phyloP scores from a whole-genome alignment of 2,329 filamentous ascomycete species.

The Zymoseptoria passerinii region DNA sequence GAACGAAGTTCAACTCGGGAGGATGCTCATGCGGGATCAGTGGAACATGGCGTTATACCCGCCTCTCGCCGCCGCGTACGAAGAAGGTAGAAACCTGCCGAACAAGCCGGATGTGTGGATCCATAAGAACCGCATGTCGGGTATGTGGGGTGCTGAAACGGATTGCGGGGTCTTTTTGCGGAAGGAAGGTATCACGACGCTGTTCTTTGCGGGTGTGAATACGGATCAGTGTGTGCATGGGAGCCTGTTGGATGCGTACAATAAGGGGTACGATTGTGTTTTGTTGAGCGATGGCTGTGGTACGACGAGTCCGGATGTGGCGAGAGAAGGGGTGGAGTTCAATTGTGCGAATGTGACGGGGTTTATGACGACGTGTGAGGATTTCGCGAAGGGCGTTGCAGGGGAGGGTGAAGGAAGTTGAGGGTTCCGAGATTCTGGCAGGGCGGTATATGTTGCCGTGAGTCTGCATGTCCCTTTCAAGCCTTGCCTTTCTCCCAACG shows the following conservation, averaged over 20 bases:
- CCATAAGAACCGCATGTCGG: conserved; percentile 52
- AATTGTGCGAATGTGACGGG: conserved; percentile 31
- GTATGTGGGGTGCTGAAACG: conserved; percentile 44
- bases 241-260: conserved; percentile 49
- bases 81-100: conserved; percentile 21
- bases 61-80: conserved; percentile 36
- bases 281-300: conserved; percentile 48
- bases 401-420: conserved; percentile 1
- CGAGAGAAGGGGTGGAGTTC: conserved; percentile 30
- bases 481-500: not conserved
- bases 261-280: conserved; percentile 48
- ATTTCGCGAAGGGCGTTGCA: conserved; percentile 23
- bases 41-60: conserved; percentile 51
- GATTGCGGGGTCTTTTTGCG: conserved; percentile 38
- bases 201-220: conserved; percentile 53
- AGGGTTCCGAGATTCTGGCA: not conserved
- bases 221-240: conserved; percentile 54
- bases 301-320: conserved; percentile 39
- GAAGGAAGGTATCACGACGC: conserved; percentile 36
- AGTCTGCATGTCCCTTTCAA: not conserved
- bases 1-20: conserved; percentile 32
- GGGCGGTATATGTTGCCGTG: not conserved
- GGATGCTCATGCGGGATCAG: conserved; percentile 43
- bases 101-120: conserved; percentile 41
- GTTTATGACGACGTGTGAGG: conserved; percentile 25